Evolutionary conservation across 805 yeast genomes (phyloP).

Genomic region (Candida taoyuanica): DNA sequence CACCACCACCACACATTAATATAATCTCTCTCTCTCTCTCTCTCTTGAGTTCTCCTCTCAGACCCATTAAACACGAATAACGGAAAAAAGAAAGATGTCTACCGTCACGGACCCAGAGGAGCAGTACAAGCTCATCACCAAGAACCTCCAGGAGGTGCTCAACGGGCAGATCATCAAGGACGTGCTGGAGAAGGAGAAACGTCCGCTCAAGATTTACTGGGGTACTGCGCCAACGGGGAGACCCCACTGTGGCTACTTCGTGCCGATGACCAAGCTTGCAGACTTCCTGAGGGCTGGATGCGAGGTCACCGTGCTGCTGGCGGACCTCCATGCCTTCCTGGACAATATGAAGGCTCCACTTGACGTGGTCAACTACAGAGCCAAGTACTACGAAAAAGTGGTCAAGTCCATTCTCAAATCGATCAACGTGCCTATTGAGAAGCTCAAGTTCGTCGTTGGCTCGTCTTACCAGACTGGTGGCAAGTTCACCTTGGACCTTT

Average conservation of each 20-base stretch:
- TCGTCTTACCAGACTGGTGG: conserved; percentile 80
- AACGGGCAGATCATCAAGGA: conserved; percentile 84
- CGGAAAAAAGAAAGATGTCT: neutral
- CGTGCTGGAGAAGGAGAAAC: conserved; percentile 72
- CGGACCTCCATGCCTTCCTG: conserved; percentile 93
- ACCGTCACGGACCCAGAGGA: conserved; percentile 45
- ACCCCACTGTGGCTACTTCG: conserved; percentile 98
- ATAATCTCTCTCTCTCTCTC: conserved; percentile 1
- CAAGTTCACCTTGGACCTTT: conserved; percentile 84
- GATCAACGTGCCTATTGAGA: conserved; percentile 89
- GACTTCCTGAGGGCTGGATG: conserved; percentile 95
- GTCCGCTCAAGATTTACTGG: conserved; percentile 90
- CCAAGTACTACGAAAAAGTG: conserved; percentile 78
- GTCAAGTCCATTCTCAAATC: conserved; percentile 83
- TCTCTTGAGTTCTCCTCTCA: neutral
- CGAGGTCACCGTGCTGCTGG: conserved; percentile 85
- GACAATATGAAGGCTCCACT: conserved; percentile 98
- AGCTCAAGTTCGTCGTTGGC: conserved; percentile 78
- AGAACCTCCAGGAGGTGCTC: conserved; percentile 86
- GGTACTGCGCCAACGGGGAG: conserved; percentile 99
- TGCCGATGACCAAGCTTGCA: conserved; percentile 95
- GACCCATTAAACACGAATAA: conserved; percentile 1
- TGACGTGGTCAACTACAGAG: conserved; percentile 85
- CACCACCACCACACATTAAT: too few relatives aligned
- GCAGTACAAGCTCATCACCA: conserved; percentile 72